Evolutionary conservation across 2,329 filamentous ascomycete species (phyloP), one percentile per base, ranked within the genome.

Genomic region (Rutstroemia sydowiana): DNA sequence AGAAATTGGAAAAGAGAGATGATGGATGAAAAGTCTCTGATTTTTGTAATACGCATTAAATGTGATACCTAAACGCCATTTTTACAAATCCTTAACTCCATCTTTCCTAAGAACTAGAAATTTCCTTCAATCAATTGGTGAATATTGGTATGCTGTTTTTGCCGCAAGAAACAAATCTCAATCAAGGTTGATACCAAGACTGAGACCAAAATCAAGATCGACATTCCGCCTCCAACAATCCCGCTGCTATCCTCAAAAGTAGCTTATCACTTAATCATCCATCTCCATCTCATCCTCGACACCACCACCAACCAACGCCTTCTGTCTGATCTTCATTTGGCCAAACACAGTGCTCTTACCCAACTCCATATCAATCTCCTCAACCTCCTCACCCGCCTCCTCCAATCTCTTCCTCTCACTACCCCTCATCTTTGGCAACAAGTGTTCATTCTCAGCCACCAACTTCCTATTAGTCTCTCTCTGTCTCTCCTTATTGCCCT

Each of bases 371-470:
- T 76, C 76, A 63, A 84, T 70, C 55, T 74, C 71, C 63, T 75
- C 63, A 4, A 58, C 55, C 55, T 59, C 55, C 53, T 65, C 55
- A 59, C 56, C 58, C 64, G 77, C 71, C 64, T 79, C 73, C 61
- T 79, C 78, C 62, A 85, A 70, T 52, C 73, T 70, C 63, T 73
- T 72, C 71, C 76, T 77, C 74, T 84, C 81, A 70, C 75, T 80
- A 63, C 77, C 80, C 62, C 81, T 74, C 69, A 86, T 74, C 67
- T 79, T 79, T 62, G 88, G 89, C 64, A 98, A 80, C 70, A 98
- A 78, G 73, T 98, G 93, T 75, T 90, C 84, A 72, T 95, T 92
- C 75, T 93, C 83, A 61, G 84, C 85, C 47, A 98, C 91, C 60
- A 97, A 78, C 76, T 92, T 93, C 69, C 88, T 77, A 67, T 95